Evolutionary conservation across 345 rosid genomes (phyloP).

Genomic region (Syzygium aromaticum): DNA sequence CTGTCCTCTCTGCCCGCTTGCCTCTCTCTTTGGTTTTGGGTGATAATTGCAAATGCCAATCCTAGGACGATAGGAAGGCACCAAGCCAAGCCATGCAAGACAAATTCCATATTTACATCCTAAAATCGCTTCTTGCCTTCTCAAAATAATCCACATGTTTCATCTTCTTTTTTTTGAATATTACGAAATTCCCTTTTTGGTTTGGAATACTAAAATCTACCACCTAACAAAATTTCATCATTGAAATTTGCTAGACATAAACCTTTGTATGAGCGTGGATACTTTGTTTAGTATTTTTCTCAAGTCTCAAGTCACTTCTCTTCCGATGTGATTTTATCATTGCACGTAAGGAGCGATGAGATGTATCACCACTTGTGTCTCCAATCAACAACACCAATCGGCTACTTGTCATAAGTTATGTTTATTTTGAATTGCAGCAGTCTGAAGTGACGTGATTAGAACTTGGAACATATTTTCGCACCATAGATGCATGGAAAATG

Average conservation of each 20-base stretch:
- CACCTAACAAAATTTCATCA: too few relatives aligned
- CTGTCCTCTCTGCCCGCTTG: too few relatives aligned
- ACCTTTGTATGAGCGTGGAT: not conserved
- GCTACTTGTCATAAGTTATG: fast-evolving
- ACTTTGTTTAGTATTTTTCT: too few relatives aligned
- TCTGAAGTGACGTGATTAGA: not conserved
- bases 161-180: not conserved
- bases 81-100: too few relatives aligned
- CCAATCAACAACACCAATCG: not conserved
- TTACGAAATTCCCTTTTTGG: not conserved
- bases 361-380: not conserved
- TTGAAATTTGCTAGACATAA: not conserved
- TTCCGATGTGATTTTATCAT: not conserved
- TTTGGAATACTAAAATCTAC: not conserved
- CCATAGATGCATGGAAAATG: not conserved
- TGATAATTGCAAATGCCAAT: too few relatives aligned
- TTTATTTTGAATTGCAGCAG: not conserved
- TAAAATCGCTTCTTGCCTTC: not conserved
- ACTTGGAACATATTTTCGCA: not conserved
- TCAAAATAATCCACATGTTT: not conserved
- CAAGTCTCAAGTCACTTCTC: not conserved
- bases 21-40: too few relatives aligned
- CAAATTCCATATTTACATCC: not conserved
- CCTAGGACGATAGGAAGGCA: too few relatives aligned
- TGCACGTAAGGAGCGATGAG: not conserved